Evolutionary conservation across 768 basidiomycete genomes (phyloP).

Genomic region (Mycena pura): DNA sequence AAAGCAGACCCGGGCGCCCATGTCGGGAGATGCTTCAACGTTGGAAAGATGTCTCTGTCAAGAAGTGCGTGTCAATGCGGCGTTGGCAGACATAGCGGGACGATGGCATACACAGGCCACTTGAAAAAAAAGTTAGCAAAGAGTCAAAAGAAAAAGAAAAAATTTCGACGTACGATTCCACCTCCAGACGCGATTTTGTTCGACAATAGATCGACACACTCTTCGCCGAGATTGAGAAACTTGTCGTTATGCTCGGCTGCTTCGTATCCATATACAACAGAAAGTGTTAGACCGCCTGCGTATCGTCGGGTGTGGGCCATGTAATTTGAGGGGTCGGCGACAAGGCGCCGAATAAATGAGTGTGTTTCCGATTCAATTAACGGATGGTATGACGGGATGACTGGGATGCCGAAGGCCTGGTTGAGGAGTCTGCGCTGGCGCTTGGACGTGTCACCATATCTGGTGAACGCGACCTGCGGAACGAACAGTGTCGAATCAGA

Average conservation of each 20-base stretch:
- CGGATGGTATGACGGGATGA: constrained; percentile 63
- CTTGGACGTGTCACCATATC: constrained; percentile 66
- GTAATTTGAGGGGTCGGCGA: constrained; percentile 50
- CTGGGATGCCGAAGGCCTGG: constrained; percentile 61
- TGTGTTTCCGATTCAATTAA: constrained; percentile 63
- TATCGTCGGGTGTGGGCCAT: constrained; percentile 54
- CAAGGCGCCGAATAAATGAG: constrained; percentile 60
- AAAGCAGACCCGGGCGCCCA: constrained; percentile 78
- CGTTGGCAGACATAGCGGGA: not conserved
- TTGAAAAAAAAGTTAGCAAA: not conserved
- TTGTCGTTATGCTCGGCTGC: constrained; percentile 46
- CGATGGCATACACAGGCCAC: constrained; percentile 21
- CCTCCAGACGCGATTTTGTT: constrained; percentile 52
- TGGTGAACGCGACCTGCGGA: constrained; percentile 65
- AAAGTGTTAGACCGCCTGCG: constrained; percentile 37
- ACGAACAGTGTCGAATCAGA: not conserved
- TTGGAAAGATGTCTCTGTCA: constrained; percentile 43
- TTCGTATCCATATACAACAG: constrained; percentile 53
- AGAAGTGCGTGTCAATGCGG: not conserved
- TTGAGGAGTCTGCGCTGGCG: constrained; percentile 74
- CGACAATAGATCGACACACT: constrained; percentile 47
- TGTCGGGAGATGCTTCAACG: constrained; percentile 61
- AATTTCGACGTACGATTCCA: constrained; percentile 50
- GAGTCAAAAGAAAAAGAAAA: constrained; percentile 41
- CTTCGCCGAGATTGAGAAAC: constrained; percentile 49